Evolutionary conservation across 2,329 filamentous ascomycete species (phyloP).

Genomic region (Setomelanomma holmii): DNA sequence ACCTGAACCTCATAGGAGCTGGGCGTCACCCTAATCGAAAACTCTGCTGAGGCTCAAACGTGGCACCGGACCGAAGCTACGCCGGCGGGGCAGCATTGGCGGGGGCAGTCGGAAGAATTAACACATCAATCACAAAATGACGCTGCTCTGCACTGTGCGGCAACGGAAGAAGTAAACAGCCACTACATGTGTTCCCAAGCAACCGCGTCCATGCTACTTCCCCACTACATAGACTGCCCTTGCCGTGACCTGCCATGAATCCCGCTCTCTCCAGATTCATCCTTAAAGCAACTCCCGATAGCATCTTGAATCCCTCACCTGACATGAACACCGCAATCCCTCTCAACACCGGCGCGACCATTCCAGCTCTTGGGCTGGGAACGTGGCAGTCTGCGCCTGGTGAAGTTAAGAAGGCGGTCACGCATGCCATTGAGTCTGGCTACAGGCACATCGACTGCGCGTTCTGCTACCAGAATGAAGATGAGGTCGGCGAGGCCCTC

Average conservation of each 20-base stretch:
- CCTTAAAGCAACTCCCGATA: conserved; percentile 45
- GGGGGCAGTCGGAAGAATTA: conserved; percentile 42
- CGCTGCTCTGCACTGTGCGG: too few species aligned
- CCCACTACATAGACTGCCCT: conserved; percentile 37
- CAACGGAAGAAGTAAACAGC: conserved; percentile 1
- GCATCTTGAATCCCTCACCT: conserved; percentile 47
- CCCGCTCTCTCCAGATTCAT: conserved; percentile 50
- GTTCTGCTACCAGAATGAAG: conserved; percentile 82
- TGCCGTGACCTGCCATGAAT: conserved; percentile 40
- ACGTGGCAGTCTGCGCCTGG: conserved; percentile 53
- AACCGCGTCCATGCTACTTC: conserved; percentile 10
- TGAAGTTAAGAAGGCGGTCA: conserved; percentile 56
- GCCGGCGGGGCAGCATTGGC: conserved; percentile 33
- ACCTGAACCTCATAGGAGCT: conserved; percentile 19
- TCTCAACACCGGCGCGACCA: conserved; percentile 51
- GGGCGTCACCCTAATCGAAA: conserved; percentile 13
- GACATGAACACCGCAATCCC: conserved; percentile 49
- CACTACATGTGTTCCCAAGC: conserved; percentile 11
- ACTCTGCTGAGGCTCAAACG: conserved; percentile 11
- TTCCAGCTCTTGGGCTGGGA: conserved; percentile 48
- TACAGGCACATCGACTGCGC: conserved; percentile 71
- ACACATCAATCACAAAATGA: conserved; percentile 41
- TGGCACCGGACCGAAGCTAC: conserved; percentile 25
- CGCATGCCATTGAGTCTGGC: conserved; percentile 57
- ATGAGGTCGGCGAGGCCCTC: conserved; percentile 80